Evolutionary conservation across 306 rosid genomes (phyloP).

Genomic region (Quercus berberidifolia): DNA sequence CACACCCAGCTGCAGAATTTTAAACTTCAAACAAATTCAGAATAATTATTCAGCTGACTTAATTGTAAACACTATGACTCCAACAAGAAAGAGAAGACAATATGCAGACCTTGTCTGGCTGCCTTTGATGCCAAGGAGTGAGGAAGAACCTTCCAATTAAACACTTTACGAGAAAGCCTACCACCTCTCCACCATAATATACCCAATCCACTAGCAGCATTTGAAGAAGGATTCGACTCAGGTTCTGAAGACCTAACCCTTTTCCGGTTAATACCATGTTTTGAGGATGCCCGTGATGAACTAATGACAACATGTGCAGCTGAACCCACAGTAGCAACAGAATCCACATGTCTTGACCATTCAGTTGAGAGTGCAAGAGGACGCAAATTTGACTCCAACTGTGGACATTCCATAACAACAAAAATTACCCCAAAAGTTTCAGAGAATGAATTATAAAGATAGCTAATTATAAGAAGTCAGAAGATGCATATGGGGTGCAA

Average conservation of each 20-base stretch:
- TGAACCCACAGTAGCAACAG: conserved; percentile 80
- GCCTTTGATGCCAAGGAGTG: conserved; percentile 73
- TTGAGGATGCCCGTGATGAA: conserved; percentile 59
- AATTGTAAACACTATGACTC: conserved; percentile 31
- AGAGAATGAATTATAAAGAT: background rate
- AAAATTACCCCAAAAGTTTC: conserved; percentile 11
- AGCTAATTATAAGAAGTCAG: background rate
- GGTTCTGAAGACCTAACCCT: conserved; percentile 59
- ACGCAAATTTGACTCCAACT: conserved; percentile 80
- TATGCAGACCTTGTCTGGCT: conserved; percentile 81
- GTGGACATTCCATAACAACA: conserved; percentile 26
- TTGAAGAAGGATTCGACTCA: conserved; percentile 62
- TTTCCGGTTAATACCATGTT: conserved; percentile 58
- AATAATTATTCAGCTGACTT: conserved; percentile 35
- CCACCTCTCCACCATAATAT: conserved; percentile 99
- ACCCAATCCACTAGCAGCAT: conserved; percentile 66
- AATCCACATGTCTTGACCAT: conserved; percentile 85
- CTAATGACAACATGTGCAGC: conserved; percentile 64
- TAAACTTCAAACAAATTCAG: conserved; percentile 47
- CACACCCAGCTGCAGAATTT: conserved; percentile 79
- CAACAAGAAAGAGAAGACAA: conserved; percentile 16
- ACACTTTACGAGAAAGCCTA: conserved; percentile 78
- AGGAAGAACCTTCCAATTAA: conserved; percentile 83
- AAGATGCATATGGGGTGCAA: background rate
- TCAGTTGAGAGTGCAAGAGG: conserved; percentile 67